A percentile compares a stretch with the other conserved stretches of the same genome.
Evolutionary conservation across 129 eudicot genomes (phyloP).

Genomic region (Saussurea involucrata): DNA sequence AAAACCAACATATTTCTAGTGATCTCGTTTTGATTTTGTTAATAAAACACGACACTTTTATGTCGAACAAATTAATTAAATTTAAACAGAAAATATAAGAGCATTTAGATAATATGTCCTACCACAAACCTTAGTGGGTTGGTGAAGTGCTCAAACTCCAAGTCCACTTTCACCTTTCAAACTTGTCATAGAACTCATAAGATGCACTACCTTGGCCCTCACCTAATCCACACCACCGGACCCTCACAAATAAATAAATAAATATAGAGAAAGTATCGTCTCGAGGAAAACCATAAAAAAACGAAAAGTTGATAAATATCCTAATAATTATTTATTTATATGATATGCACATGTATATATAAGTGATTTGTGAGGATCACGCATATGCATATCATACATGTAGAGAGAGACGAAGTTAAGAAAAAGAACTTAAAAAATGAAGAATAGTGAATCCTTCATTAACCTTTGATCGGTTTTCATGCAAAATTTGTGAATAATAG

Average conservation of each 20-base stretch:
- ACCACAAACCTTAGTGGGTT: conserved; percentile 1
- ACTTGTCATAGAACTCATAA: conserved; percentile 7
- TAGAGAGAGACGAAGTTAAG: no score
- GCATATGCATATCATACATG: neutral
- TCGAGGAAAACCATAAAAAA: no score
- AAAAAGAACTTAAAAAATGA: no score
- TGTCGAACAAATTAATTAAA: neutral
- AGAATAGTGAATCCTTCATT: no score
- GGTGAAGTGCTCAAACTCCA: conserved; percentile 24
- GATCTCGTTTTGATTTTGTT: neutral
- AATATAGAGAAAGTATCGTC: no score
- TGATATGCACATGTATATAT: no score
- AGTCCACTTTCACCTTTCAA: conserved; percentile 17
- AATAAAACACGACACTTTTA: neutral
- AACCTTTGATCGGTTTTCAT: no score
- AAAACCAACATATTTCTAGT: neutral
- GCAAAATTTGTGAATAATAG: no score
- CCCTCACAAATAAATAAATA: neutral
- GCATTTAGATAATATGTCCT: neutral
- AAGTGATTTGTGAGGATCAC: no score
- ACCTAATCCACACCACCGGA: conserved; percentile 21
- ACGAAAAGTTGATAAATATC: no score
- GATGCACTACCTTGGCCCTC: conserved; percentile 17
- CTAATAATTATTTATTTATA: no score
- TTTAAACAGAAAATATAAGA: neutral